Evolutionary conservation across 306 rosid genomes (phyloP).

Genomic region (Erythrophleum fordii): DNA sequence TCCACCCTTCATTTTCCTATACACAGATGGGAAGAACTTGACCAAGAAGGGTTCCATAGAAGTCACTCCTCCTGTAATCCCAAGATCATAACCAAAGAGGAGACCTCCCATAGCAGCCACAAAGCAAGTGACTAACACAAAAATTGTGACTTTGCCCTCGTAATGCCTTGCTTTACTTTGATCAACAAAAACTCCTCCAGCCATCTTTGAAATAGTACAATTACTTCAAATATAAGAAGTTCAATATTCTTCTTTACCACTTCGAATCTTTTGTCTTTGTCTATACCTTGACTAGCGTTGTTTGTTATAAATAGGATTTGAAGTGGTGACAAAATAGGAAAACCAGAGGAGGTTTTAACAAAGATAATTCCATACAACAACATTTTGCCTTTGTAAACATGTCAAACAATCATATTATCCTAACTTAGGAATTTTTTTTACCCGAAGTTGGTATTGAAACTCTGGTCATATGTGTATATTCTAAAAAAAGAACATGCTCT

Average conservation of each 20-base stretch:
- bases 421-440: neutral
- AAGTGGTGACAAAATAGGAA: neutral
- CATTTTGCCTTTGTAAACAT: neutral
- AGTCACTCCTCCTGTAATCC: slow-evolving; percentile 4
- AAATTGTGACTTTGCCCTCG: neutral
- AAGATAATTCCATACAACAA: neutral
- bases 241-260: too few relatives aligned
- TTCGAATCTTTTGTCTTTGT: neutral
- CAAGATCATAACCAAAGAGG: slow-evolving; percentile 14
- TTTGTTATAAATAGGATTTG: neutral
- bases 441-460: neutral
- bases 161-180: neutral
- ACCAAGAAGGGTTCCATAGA: neutral
- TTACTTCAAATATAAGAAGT: neutral
- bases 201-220: neutral
- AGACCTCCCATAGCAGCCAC: slow-evolving; percentile 8
- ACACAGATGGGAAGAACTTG: slow-evolving; percentile 1
- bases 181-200: slow-evolving; percentile 3
- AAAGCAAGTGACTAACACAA: neutral
- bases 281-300: neutral
- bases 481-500: neutral
- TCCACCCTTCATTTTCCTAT: neutral
- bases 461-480: neutral
- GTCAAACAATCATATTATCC: neutral
- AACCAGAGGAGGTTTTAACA: neutral